Base-by-base conservation (phyloP, 352 stramenopile species). In the Plasmopara viticola region DNA sequence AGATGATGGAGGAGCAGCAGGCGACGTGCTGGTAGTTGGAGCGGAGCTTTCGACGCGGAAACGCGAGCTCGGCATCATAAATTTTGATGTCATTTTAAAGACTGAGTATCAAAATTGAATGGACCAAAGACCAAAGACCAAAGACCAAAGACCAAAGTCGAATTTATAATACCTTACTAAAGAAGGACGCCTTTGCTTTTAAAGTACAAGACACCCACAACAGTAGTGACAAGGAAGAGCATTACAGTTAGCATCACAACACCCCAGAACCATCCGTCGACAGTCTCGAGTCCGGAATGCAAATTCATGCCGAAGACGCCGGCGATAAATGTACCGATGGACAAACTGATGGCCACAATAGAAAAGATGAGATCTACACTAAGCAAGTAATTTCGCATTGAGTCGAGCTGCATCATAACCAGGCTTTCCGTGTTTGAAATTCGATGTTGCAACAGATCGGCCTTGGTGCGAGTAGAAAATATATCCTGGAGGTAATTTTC, bases 381-480 rank as follows among this genome's bases (percentile, higher is more conserved):
- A 0, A 86, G 70, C 28, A 87, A 40, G 39, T 87, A 74, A 60
- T 87, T 87, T 48, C 76, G 76, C 54, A 71, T 70, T 33, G 72
- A 76, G 63, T 87, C 76, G 47, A 87, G 70, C 52, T 87, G 80
- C 51, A 85, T 64, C 73, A 80, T 87, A 48, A 87, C 65, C 4
- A 87, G 58, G 38, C 72, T 86, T 50, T 90, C 78, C 0, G 78
- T 90, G 52, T 79, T 86, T 12, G 70, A 62, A 53, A 90, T 90
- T 18, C 78, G 78, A 39, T 84, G 70, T 44, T 87, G 72, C 46
- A 90, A 63, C 28, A 90, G 44, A 1, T 69, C 62, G 28, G 73
- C 76, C 52, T 87, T 86, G 35, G 79, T 86, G 28, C 77, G 72
- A 28, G 73, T 86, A 4, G 78, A 74, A 57, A 81, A 70, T 43